Percentiles rank a stretch among this genome's conserved stretches.
Evolutionary conservation across 2,329 filamentous ascomycete species (phyloP).

Genomic region (Triangularia setosa): DNA sequence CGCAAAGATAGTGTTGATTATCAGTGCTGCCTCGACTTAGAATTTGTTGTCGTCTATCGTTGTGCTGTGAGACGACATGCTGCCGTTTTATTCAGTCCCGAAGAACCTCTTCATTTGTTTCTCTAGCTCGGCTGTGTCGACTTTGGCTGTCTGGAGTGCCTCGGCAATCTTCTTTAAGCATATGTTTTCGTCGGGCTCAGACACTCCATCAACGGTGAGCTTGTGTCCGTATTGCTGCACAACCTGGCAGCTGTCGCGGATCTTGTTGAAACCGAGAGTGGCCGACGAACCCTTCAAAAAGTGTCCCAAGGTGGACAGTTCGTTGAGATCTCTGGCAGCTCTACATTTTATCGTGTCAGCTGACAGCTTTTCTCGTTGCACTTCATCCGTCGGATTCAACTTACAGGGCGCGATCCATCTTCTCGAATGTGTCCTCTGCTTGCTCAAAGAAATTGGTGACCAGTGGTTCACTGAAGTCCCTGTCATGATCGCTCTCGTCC

Average conservation of each 20-base stretch:
- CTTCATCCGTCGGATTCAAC: slow-evolving; percentile 32
- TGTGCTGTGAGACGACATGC: not conserved
- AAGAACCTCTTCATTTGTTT: slow-evolving; percentile 69
- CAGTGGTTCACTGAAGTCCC: slow-evolving; percentile 84
- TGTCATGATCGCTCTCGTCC: slow-evolving; percentile 84
- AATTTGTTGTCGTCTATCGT: not conserved
- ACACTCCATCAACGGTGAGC: slow-evolving; percentile 72
- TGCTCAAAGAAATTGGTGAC: slow-evolving; percentile 93
- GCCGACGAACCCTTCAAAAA: slow-evolving; percentile 97
- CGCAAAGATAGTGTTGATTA: not conserved
- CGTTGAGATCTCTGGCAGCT: slow-evolving; percentile 61
- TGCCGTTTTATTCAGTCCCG: not conserved
- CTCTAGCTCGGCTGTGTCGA: slow-evolving; percentile 72
- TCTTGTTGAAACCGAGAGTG: slow-evolving; percentile 83
- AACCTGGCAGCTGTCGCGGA: slow-evolving; percentile 91
- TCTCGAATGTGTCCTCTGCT: slow-evolving; percentile 76
- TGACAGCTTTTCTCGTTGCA: not conserved
- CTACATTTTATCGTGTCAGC: slow-evolving; percentile 42
- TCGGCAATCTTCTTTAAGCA: slow-evolving; percentile 68
- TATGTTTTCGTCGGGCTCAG: slow-evolving; percentile 61
- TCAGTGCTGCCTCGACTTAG: not conserved
- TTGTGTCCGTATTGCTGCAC: slow-evolving; percentile 88
- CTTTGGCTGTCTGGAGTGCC: slow-evolving; percentile 67
- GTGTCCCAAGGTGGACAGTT: slow-evolving; percentile 81
- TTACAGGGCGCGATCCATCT: slow-evolving; percentile 84